Percentiles rank a stretch among this genome's conserved stretches.
phyloP scores from a whole-genome alignment of 495 filamentous ascomycete species.

The Lasiosphaeris hirsuta region DNA sequence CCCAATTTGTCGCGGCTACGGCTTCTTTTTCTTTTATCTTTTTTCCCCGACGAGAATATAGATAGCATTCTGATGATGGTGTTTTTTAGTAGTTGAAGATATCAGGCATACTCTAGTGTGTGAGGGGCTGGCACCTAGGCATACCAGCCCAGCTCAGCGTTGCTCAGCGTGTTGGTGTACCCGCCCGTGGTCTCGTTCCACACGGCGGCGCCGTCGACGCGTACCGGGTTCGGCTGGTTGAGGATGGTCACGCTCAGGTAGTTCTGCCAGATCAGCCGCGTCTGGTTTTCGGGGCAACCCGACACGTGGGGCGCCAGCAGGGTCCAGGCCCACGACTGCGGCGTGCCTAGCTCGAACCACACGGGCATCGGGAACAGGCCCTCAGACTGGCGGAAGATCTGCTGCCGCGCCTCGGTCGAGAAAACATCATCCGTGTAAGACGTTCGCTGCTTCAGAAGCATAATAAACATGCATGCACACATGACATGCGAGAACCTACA shows the following conservation, averaged over 20 bases:
- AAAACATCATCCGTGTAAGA: no score
- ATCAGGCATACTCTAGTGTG: no score
- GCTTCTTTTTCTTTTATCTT: no score
- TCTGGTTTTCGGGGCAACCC: constrained; percentile 70
- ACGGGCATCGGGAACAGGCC: constrained; percentile 83
- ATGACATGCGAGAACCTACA: no score
- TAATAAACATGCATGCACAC: no score
- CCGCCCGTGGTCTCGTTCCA: constrained; percentile 54
- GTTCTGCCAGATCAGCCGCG: constrained; percentile 82
- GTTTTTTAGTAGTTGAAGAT: no score
- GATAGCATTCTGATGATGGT: no score
- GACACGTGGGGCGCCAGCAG: constrained; percentile 81
- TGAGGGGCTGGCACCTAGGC: no score
- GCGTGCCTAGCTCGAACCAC: constrained; percentile 78
- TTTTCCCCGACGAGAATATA: no score
- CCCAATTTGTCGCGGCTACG: no score
- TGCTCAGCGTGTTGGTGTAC: constrained; percentile 41
- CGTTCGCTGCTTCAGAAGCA: no score
- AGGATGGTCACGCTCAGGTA: constrained; percentile 71
- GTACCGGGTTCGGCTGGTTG: constrained; percentile 73
- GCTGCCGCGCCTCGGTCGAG: constrained; percentile 81
- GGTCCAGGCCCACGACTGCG: constrained; percentile 87
- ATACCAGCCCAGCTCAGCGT: no score
- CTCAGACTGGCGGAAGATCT: constrained; percentile 82
- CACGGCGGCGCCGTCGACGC: constrained; percentile 52